Evolutionary conservation across 176 grass and related monocot species (phyloP).

Genomic region (Phyllostachys edulis): DNA sequence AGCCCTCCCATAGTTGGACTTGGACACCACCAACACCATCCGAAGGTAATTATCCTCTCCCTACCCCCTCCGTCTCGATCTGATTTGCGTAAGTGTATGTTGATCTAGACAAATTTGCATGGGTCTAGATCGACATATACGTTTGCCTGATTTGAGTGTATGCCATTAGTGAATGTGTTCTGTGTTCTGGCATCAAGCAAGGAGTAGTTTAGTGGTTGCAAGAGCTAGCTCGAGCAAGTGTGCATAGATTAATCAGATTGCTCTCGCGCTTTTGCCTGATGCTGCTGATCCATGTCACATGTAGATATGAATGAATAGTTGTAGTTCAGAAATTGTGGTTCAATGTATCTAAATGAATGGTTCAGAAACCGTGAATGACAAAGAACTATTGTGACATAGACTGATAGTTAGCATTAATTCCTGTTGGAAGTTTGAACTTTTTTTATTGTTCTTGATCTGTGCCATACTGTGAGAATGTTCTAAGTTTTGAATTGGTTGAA

Average conservation of each 20-base stretch:
- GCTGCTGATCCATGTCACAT: conserved; percentile 45
- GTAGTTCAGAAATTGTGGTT: background rate
- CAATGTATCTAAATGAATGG: no score
- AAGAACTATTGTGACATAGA: background rate
- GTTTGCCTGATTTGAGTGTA: no score
- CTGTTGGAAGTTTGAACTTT: background rate
- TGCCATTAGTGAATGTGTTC: background rate
- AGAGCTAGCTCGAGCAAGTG: conserved; percentile 39
- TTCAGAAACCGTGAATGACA: no score
- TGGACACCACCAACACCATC: no score
- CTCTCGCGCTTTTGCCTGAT: conserved; percentile 26
- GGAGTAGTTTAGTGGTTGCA: conserved; percentile 49
- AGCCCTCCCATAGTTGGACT: no score
- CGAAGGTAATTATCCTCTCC: no score
- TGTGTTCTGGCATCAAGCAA: conserved; percentile 37
- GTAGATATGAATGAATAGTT: conserved; percentile 33
- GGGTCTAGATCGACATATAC: no score
- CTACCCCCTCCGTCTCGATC: no score
- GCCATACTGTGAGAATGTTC: no score
- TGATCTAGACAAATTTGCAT: no score
- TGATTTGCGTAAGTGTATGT: no score
- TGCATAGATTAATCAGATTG: conserved; percentile 43
- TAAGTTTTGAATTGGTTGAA: no score
- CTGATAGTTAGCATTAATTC: background rate
- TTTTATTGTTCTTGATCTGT: background rate